A percentile compares a stretch with the other conserved stretches of the same genome.
These are phyloP conservation scores for Calonectria pteridis DNA, from an alignment of 2,329 filamentous ascomycete species.

Conservation along the genomic window DNA sequence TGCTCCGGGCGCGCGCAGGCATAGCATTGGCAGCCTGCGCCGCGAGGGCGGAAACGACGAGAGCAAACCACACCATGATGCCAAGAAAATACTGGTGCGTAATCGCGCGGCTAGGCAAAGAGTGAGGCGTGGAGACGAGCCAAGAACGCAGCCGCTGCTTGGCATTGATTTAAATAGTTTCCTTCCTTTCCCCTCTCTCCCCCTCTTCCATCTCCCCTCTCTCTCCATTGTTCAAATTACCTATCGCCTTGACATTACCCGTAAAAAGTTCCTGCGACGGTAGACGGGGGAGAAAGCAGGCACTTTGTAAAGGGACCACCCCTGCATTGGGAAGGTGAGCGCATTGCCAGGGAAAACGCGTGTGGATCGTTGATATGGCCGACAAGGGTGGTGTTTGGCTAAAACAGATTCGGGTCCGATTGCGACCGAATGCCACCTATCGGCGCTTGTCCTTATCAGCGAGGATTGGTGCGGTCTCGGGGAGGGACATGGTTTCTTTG, in stretches of 20 bases:
- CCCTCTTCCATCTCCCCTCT: neutral
- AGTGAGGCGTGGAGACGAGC: neutral
- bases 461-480: no score
- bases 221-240: neutral
- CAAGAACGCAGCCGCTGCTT: neutral
- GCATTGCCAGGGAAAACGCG: neutral
- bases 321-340: conserved; percentile 4
- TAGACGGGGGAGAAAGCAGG: neutral
- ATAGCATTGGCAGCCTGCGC: neutral
- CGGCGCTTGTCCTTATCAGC: neutral
- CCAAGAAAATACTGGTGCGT: neutral
- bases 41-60: neutral
- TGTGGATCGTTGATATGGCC: conserved; percentile 7
- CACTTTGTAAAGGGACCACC: neutral
- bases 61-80: neutral
- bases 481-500: neutral
- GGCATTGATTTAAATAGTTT: neutral
- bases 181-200: neutral
- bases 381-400: neutral
- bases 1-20: conserved; percentile 2
- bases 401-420: neutral
- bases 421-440: neutral
- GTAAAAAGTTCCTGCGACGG: conserved; percentile 1
- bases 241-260: neutral
- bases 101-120: neutral